phyloP scores from a whole-genome alignment of 306 rosid species.

The Castanea crenata region DNA sequence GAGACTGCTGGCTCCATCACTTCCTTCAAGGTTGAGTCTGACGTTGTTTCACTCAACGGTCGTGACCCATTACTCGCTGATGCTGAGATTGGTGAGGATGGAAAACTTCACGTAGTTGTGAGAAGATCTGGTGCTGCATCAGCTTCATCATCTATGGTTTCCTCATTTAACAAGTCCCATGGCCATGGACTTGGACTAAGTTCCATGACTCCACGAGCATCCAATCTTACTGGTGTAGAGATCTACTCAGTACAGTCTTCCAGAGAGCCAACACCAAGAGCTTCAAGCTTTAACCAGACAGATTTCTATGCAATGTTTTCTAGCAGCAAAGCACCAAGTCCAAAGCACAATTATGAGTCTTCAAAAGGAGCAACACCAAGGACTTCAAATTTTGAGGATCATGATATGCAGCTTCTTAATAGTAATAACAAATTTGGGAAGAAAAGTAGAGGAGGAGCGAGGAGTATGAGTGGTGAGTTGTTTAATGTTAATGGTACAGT shows the following conservation, averaged over 20 bases:
- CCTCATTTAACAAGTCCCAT: conserved; percentile 72
- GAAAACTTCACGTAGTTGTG: conserved; percentile 74
- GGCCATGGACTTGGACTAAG: conserved; percentile 26
- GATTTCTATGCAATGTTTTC: conserved; percentile 83
- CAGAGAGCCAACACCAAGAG: conserved; percentile 77
- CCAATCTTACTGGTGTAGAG: conserved; percentile 82
- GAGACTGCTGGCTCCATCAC: conserved; percentile 81
- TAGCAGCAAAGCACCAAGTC: conserved; percentile 86
- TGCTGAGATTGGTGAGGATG: conserved; percentile 81
- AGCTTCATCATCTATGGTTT: conserved; percentile 57
- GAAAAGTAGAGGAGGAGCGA: conserved; percentile 45
- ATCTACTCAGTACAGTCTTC: conserved; percentile 86
- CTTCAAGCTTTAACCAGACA: conserved; percentile 78
- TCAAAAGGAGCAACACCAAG: conserved; percentile 74
- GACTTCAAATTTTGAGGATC: conserved; percentile 67
- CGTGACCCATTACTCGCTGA: conserved; percentile 67
- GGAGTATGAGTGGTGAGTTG: conserved; percentile 77
- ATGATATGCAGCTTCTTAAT: conserved; percentile 3
- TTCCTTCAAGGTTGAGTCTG: conserved; percentile 70
- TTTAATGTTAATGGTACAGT: conserved; percentile 25
- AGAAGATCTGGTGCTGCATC: conserved; percentile 38
- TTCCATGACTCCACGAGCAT: conserved; percentile 75
- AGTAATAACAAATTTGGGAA: conserved; percentile 36
- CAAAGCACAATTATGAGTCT: conserved; percentile 68
- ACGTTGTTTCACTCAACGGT: conserved; percentile 72